Evolutionary conservation across 2,329 filamentous ascomycete genomes (phyloP).

Genomic region (Apiospora aurea): DNA sequence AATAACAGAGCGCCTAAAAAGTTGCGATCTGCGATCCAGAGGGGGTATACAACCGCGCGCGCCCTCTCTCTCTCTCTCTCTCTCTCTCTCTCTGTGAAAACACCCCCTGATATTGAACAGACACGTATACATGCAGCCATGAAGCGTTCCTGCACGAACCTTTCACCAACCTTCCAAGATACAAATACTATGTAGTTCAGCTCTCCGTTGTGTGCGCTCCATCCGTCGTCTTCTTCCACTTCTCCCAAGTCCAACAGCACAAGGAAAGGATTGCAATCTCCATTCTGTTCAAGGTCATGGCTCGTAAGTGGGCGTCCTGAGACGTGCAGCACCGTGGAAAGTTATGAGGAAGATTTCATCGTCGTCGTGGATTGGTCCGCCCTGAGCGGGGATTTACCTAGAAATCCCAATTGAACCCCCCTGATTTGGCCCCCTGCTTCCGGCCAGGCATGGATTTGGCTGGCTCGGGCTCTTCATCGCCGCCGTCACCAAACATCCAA

Average conservation of each 20-base stretch:
- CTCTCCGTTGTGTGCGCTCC: not conserved
- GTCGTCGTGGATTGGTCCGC: conserved; percentile 31
- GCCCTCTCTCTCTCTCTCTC: conserved; percentile 1
- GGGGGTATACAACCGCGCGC: conserved; percentile 12
- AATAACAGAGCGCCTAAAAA: not conserved
- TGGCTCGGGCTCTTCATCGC: conserved; percentile 50
- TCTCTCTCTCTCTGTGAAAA: not conserved
- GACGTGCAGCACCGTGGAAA: not conserved
- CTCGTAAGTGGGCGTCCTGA: not conserved
- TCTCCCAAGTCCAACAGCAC: not conserved
- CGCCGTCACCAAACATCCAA: conserved; percentile 66
- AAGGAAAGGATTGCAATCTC: not conserved
- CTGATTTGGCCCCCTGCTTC: conserved; percentile 35
- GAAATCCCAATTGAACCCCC: conserved; percentile 45
- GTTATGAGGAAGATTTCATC: not conserved
- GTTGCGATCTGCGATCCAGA: conserved; percentile 4
- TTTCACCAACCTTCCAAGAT: not conserved
- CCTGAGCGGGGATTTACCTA: conserved; percentile 31
- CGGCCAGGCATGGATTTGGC: conserved; percentile 47
- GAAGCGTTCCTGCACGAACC: not conserved
- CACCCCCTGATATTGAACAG: not conserved
- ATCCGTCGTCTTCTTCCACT: not conserved
- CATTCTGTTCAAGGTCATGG: not conserved
- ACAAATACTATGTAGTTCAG: not conserved
- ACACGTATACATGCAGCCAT: not conserved